Conservation (phyloP, 441 rosid genomes). For the Syzygium malaccense region DNA sequence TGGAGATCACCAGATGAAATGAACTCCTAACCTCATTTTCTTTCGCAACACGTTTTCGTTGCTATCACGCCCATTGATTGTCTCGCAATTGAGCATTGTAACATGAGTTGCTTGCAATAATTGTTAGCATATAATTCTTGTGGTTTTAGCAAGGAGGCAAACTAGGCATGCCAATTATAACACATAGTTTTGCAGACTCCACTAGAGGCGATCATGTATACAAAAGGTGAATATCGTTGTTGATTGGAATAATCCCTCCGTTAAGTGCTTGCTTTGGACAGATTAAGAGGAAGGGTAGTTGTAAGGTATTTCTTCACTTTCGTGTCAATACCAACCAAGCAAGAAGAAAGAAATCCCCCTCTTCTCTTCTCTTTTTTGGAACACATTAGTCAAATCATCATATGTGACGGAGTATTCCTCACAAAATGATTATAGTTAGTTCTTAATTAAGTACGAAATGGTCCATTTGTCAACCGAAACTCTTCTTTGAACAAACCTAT, state of each 20-base stretch:
- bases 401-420: not conserved
- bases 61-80: fast-evolving
- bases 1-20: fast-evolving
- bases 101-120: not conserved
- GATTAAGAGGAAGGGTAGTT: not conserved
- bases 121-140: not conserved
- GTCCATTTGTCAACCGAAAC: not conserved
- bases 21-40: not conserved
- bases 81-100: not conserved
- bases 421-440: not conserved
- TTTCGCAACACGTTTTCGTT: fast-evolving
- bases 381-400: not conserved
- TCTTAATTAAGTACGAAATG: not conserved
- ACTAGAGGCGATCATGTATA: not conserved
- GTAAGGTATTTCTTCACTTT: not conserved
- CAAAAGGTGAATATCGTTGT: not conserved
- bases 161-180: not conserved
- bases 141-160: not conserved
- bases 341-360: not conserved
- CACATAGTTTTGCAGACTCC: not conserved
- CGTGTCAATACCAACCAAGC: not conserved
- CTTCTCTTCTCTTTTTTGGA: not conserved
- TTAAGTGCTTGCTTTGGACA: not conserved
- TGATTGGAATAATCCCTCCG: not conserved
- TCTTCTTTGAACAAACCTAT: not conserved